Evolutionary conservation across 1,284 basidiomycete species (phyloP).

Genomic region (Tetrapyrgos nigripes): DNA sequence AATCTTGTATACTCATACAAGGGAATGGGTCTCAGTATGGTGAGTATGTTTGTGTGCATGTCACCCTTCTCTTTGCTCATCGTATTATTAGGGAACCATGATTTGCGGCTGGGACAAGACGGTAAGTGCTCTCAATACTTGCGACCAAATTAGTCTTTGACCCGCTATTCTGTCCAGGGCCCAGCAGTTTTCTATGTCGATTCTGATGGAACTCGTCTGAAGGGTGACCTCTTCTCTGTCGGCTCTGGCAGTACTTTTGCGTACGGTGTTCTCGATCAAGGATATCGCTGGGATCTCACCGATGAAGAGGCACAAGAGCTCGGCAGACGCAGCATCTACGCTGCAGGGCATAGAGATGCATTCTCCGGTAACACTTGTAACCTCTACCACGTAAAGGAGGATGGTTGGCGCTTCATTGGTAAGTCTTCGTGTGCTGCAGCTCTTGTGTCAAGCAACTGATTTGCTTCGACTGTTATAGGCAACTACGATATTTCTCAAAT

Average conservation of each 20-base stretch:
- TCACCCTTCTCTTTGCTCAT: slow-evolving; percentile 8
- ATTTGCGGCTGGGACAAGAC: slow-evolving; percentile 99
- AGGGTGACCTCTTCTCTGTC: slow-evolving; percentile 97
- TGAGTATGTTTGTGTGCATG: slow-evolving; percentile 39
- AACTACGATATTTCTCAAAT: slow-evolving; percentile 83
- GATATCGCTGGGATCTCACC: slow-evolving; percentile 92
- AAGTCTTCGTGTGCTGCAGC: slow-evolving; percentile 31
- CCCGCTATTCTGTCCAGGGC: slow-evolving; percentile 55
- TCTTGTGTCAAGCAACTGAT: neutral
- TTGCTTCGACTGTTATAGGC: slow-evolving; percentile 48
- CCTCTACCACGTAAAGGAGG: slow-evolving; percentile 93
- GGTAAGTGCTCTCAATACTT: slow-evolving; percentile 47
- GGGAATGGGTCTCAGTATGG: slow-evolving; percentile 99
- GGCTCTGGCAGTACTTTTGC: slow-evolving; percentile 99
- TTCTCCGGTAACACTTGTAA: slow-evolving; percentile 98
- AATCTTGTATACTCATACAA: slow-evolving; percentile 99
- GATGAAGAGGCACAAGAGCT: slow-evolving; percentile 97
- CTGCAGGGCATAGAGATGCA: slow-evolving; percentile 96
- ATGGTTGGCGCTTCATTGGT: slow-evolving; percentile 95
- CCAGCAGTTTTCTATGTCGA: slow-evolving; percentile 99
- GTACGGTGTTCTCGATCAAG: slow-evolving; percentile 98
- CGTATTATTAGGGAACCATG: slow-evolving; percentile 86
- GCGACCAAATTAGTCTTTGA: neutral
- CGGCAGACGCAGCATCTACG: slow-evolving; percentile 94
- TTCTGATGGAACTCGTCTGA: slow-evolving; percentile 94